phyloP scores from a whole-genome alignment of 2,329 filamentous ascomycete species.

The Lecanicillium sp. region DNA sequence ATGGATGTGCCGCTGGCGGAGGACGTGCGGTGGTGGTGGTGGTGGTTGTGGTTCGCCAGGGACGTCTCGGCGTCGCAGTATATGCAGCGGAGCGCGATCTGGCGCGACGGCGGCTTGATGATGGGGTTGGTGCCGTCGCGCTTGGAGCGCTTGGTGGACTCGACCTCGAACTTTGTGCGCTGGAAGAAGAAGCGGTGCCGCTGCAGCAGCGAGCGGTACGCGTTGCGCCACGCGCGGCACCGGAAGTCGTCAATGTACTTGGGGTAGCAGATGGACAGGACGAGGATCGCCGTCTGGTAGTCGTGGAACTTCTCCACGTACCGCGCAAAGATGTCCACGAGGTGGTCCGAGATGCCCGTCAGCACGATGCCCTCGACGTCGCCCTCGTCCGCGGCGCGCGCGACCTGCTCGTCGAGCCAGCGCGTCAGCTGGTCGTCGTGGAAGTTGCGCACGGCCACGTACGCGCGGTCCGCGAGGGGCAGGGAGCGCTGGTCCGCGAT shows the following conservation, averaged over 20 bases:
- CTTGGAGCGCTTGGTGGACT: slow-evolving; percentile 64
- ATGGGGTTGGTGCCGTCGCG: slow-evolving; percentile 52
- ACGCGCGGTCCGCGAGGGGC: slow-evolving; percentile 67
- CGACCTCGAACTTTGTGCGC: slow-evolving; percentile 71
- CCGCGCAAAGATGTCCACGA: slow-evolving; percentile 69
- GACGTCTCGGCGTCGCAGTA: slow-evolving; percentile 64
- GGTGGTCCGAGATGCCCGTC: slow-evolving; percentile 66
- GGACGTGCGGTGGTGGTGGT: slow-evolving; percentile 11
- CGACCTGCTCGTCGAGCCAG: slow-evolving; percentile 63
- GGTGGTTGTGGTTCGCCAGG: slow-evolving; percentile 34
- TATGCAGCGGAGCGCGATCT: slow-evolving; percentile 69
- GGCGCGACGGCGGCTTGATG: slow-evolving; percentile 58
- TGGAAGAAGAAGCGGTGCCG: slow-evolving; percentile 68
- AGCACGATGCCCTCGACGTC: slow-evolving; percentile 74
- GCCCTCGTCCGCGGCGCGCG: slow-evolving; percentile 55
- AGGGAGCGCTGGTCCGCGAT: slow-evolving; percentile 69
- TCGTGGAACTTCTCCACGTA: slow-evolving; percentile 73
- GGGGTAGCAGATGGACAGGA: slow-evolving; percentile 67
- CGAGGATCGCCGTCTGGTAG: slow-evolving; percentile 70
- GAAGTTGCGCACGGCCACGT: slow-evolving; percentile 64
- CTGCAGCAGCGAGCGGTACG: slow-evolving; percentile 66
- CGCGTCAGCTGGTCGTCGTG: slow-evolving; percentile 54
- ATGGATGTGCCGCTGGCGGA: not conserved
- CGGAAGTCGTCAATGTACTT: slow-evolving; percentile 72
- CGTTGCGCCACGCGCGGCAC: slow-evolving; percentile 65